Evolutionary conservation across 495 filamentous ascomycete genomes (phyloP).

Genomic region (Annulohypoxylon stygium): DNA sequence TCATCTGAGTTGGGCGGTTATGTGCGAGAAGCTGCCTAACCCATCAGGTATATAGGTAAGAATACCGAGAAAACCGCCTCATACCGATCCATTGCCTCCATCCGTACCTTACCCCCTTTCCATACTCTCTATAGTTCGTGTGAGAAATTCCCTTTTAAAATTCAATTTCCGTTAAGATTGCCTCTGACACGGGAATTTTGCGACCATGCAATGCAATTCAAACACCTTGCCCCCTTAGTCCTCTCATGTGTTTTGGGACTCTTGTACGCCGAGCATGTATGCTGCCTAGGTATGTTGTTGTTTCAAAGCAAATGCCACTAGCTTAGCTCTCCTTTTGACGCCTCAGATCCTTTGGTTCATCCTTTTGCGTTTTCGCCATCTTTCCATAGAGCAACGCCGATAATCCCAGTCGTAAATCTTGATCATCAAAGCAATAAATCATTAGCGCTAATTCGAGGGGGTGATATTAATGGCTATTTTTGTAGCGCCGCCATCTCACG

Average conservation of each 20-base stretch:
- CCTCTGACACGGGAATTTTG: constrained; percentile 10
- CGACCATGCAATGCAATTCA: constrained; percentile 19
- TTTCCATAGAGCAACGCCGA: constrained; percentile 29
- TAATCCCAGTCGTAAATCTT: constrained; percentile 33
- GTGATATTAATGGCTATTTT: constrained; percentile 35
- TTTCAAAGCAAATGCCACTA: constrained; percentile 30
- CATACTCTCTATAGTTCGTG: constrained; percentile 14
- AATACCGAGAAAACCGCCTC: background rate
- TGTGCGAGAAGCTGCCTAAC: background rate
- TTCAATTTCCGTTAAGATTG: constrained; percentile 7
- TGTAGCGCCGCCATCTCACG: constrained; percentile 79
- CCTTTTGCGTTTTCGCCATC: constrained; percentile 20
- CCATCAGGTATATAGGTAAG: background rate
- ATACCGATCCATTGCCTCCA: constrained; percentile 5
- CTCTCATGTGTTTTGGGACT: constrained; percentile 22
- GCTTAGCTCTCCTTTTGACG: constrained; percentile 21
- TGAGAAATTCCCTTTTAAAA: constrained; percentile 11
- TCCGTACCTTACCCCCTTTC: background rate
- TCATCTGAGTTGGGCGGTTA: constrained; percentile 11
- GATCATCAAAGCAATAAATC: constrained; percentile 29
- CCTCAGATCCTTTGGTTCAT: constrained; percentile 16
- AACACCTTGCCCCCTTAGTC: constrained; percentile 26
- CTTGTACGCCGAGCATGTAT: constrained; percentile 40
- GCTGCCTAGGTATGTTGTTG: constrained; percentile 32
- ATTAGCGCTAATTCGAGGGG: background rate